phyloP scores from a whole-genome alignment of 768 basidiomycete genomes.

The Phallus indusiatus region DNA sequence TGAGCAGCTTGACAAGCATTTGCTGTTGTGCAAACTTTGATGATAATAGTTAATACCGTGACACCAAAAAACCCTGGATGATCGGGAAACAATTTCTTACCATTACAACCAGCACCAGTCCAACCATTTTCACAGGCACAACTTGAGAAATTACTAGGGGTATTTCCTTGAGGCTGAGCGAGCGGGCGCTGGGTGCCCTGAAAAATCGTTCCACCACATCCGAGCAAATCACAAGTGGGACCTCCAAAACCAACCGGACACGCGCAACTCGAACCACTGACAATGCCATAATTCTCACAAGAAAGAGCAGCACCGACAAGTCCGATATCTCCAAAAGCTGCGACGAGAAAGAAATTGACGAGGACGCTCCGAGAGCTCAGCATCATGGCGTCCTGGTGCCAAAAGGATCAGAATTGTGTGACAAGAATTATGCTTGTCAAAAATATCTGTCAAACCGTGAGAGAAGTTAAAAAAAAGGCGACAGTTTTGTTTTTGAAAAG shows the following conservation, averaged over 20 bases:
- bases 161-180: conserved; percentile 29
- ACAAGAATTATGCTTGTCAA: too few species aligned
- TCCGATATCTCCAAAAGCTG: neutral
- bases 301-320: conserved; percentile 16
- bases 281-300: conserved; percentile 64
- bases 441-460: too few species aligned
- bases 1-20: conserved; percentile 60
- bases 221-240: conserved; percentile 53
- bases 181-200: conserved; percentile 55
- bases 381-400: too few species aligned
- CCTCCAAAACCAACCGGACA: conserved; percentile 84
- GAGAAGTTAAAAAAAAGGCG: too few species aligned
- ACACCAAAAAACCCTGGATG: too few species aligned
- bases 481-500: too few species aligned
- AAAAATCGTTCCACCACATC: conserved; percentile 77
- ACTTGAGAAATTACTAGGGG: conserved; percentile 26
- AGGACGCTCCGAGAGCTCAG: too few species aligned
- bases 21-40: conserved; percentile 52
- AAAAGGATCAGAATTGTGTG: too few species aligned
- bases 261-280: conserved; percentile 48
- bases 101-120: conserved; percentile 68
- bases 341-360: neutral
- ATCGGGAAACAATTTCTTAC: neutral
- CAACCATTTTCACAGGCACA: conserved; percentile 72
- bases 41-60: too few species aligned